Percentiles rank a stretch among this genome's conserved stretches.
Evolutionary conservation across 2,329 filamentous ascomycete species (phyloP).

Genomic region (Talaromyces sp.): DNA sequence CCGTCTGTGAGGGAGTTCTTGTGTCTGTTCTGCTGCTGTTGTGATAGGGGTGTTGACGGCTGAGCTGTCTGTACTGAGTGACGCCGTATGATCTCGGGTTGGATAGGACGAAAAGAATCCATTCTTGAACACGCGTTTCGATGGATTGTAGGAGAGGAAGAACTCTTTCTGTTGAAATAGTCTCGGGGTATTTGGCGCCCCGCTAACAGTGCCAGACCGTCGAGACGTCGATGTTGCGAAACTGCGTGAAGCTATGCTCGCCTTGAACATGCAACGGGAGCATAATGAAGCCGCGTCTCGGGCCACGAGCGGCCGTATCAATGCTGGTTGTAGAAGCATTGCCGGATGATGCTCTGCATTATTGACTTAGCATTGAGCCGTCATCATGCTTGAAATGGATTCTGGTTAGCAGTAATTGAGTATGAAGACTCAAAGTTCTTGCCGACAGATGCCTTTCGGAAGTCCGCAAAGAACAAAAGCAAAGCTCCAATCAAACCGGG

Average conservation of each 20-base stretch:
- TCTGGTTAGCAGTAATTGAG: neutral
- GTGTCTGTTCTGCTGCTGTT: slow-evolving; percentile 19
- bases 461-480: slow-evolving; percentile 7
- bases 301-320: slow-evolving; percentile 32
- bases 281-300: slow-evolving; percentile 33
- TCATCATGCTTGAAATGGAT: neutral
- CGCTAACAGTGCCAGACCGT: slow-evolving; percentile 29
- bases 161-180: slow-evolving; percentile 38
- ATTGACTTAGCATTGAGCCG: neutral
- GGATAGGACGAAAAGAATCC: slow-evolving; percentile 25
- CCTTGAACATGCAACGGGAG: slow-evolving; percentile 33
- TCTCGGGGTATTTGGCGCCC: slow-evolving; percentile 25
- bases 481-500: neutral
- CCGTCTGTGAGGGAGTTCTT: slow-evolving; percentile 42
- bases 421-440: neutral
- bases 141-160: slow-evolving; percentile 37
- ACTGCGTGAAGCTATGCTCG: slow-evolving; percentile 25
- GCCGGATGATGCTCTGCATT: slow-evolving; percentile 11
- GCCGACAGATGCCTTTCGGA: neutral
- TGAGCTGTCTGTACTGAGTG: slow-evolving; percentile 10
- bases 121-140: slow-evolving; percentile 22
- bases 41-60: neutral
- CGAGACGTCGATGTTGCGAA: slow-evolving; percentile 33
- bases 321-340: slow-evolving; percentile 38
- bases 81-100: slow-evolving; percentile 19